Evolutionary conservation across 75 land plant species (phyloP), one percentile per base, ranked within the genome.

Genomic region (Sequoiadendron giganteum): DNA sequence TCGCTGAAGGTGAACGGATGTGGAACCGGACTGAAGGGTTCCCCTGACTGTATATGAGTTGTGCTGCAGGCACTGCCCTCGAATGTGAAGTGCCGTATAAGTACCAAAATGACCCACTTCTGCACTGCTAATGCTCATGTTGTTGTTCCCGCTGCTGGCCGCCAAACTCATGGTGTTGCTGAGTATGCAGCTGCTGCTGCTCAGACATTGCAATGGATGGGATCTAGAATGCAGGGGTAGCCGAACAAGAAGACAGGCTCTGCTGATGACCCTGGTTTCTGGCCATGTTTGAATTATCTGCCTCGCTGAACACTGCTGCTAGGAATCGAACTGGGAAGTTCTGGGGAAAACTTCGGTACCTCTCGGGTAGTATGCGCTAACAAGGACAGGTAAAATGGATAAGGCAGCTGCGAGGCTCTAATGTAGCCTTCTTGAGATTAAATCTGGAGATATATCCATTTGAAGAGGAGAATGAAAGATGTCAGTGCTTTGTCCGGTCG

Each of bases 21-120:
- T 87, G 87, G 88, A 89, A 91, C 94, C 93, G 95, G 95, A 93
- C 95, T 94, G 95, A 94, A 94, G 95, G 95, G 95, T 92, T 87
- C 95, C 95, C 95, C 95, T 92, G 93, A 90, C 92, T 49, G 89
- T 73, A 34, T 18, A 54, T 21, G 83, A 79, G 83, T 42, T 79
- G 9, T 79, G 43, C 40, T 36, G 25, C 43, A 4, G 43, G 25
- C 19, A 32, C 40, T 79, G 25, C 45, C 48, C 83, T 79, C 83
- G 25, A 40, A 79, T 79, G 42, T 79, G 42, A 42, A 21, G 83
- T 8, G 21, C 28, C 48, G 48, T 42, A 14, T 34, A 68, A 68
- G 75, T n/a, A 25, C n/a, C 83, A 80, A 42, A 21, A 80, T 43
- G 43, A 40, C 10, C 47, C 42, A 48, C 28, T 80, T 3, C 19